Evolutionary conservation across 768 basidiomycete genomes (phyloP).

Genomic region (Tylopilus rubrobrunneus): DNA sequence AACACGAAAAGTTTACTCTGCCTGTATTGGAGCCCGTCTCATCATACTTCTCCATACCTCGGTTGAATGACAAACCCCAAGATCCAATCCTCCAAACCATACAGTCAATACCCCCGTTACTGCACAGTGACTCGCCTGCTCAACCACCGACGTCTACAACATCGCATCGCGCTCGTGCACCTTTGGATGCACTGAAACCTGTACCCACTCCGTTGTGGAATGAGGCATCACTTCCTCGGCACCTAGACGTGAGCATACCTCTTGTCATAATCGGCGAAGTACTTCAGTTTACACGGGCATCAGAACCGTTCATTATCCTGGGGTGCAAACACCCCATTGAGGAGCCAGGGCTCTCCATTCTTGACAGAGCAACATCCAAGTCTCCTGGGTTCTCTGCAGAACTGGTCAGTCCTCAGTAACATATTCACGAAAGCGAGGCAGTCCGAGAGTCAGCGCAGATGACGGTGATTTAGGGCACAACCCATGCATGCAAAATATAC

Average conservation of each 20-base stretch:
- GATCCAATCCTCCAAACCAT: slow-evolving; percentile 70
- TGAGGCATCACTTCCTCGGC: slow-evolving; percentile 8
- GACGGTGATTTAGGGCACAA: slow-evolving; percentile 41
- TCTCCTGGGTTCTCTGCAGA: slow-evolving; percentile 53
- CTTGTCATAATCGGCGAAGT: not conserved
- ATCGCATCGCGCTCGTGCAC: not conserved
- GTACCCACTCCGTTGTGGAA: slow-evolving; percentile 16
- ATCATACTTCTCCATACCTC: slow-evolving; percentile 58
- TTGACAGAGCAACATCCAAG: slow-evolving; percentile 62
- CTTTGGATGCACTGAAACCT: not conserved
- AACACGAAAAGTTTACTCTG: slow-evolving; percentile 17
- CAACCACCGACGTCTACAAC: not conserved
- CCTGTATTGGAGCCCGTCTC: slow-evolving; percentile 37
- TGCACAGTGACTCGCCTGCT: not conserved
- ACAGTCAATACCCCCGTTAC: slow-evolving; percentile 19
- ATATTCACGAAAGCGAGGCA: not conserved
- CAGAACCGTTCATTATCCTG: slow-evolving; percentile 58
- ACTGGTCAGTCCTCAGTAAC: slow-evolving; percentile 46
- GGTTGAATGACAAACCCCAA: slow-evolving; percentile 67
- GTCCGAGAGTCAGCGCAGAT: not conserved
- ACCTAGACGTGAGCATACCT: slow-evolving; percentile 10
- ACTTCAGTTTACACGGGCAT: slow-evolving; percentile 4
- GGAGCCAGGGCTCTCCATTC: slow-evolving; percentile 47
- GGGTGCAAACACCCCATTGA: slow-evolving; percentile 45
- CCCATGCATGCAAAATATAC: slow-evolving; percentile 39